Base-by-base conservation (phyloP, 257 asterid genomes). In the Rhazya stricta region DNA sequence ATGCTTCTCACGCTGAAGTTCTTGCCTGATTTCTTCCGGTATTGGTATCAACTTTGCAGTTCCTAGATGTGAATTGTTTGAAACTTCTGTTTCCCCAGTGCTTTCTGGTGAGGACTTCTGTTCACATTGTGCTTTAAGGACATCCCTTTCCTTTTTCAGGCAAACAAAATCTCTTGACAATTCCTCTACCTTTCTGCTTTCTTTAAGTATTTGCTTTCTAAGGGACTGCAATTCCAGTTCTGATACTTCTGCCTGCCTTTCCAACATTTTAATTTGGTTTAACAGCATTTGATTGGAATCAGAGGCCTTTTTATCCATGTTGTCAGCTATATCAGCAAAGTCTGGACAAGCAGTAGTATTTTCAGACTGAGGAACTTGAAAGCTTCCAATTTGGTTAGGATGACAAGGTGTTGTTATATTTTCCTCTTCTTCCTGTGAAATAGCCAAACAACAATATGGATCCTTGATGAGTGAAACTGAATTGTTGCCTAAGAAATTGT, bases 181-280 rank as follows among this genome's bases (percentile, higher is more conserved):
- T 74, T 92, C 92, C 78, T 92, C 89, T 36, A 85, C 96, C 78
- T 81, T 91, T 56, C 71, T 86, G 72, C 83, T 87, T 74, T 92
- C 99, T 81, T 89, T 92, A 6, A 76, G 77, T 71, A 89, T 79
- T 79, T 89, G 97, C 86, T 87, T 92, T 46, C 95, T 83, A n/a
- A 91, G 95, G 77, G 96, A 83, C 83, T 87, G 90, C 34, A 86
- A 86, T 85, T 94, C 97, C 77, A 92, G 66, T 75, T 94, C 96
- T 73, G 97, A 84, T 71, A 88, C 83, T 74, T 92, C 97, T 54
- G 85, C 86, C 83, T 87, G 91, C 81, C 95, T 86, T 76, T 88
- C 95, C 50, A 88, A 60, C 69, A 65, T 65, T 65, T 65, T 65
- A 65, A 34, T 65, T 65, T 65, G 69, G 46, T 65, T 65, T 65